phyloP scores from a whole-genome alignment of 306 rosid species.

The Vigna reflexopilosa region DNA sequence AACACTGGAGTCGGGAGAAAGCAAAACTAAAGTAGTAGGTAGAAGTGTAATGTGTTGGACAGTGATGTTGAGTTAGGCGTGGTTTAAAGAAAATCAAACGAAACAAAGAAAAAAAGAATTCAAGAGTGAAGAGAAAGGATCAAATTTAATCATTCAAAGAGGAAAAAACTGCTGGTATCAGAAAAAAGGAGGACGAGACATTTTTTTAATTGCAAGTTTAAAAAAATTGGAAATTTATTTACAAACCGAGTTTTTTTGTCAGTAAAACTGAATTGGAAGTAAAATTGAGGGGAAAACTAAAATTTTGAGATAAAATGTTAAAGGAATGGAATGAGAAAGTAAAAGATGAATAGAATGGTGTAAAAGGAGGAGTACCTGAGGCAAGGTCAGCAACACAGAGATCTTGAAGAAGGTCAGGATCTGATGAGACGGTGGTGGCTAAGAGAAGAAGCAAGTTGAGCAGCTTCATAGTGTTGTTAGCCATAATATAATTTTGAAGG shows the following conservation, averaged over 20 bases:
- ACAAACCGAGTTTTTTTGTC: no score
- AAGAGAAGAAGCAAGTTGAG: slow-evolving; percentile 41
- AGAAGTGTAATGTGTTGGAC: slow-evolving; percentile 11
- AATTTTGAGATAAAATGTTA: background rate
- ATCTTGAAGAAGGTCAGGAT: slow-evolving; percentile 88
- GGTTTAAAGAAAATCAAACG: slow-evolving; percentile 1
- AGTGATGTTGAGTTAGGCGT: slow-evolving; percentile 30
- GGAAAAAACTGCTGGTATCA: background rate
- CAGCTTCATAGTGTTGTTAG: slow-evolving; percentile 49
- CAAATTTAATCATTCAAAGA: background rate
- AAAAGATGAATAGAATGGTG: background rate
- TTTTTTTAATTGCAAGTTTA: background rate
- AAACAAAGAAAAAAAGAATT: background rate
- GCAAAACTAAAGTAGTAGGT: slow-evolving; percentile 36
- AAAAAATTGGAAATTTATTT: background rate
- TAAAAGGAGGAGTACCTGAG: slow-evolving; percentile 56
- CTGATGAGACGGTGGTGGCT: slow-evolving; percentile 58
- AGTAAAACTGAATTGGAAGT: background rate
- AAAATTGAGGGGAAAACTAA: background rate
- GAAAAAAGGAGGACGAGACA: background rate
- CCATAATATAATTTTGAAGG: background rate
- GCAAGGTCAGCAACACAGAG: slow-evolving; percentile 81
- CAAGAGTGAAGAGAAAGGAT: slow-evolving; percentile 4
- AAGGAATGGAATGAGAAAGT: background rate
- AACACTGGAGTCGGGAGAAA: slow-evolving; percentile 34